Evolutionary conservation across 1,139 yeast genomes (phyloP).

Genomic region (Magnusiomyces fungicola): DNA sequence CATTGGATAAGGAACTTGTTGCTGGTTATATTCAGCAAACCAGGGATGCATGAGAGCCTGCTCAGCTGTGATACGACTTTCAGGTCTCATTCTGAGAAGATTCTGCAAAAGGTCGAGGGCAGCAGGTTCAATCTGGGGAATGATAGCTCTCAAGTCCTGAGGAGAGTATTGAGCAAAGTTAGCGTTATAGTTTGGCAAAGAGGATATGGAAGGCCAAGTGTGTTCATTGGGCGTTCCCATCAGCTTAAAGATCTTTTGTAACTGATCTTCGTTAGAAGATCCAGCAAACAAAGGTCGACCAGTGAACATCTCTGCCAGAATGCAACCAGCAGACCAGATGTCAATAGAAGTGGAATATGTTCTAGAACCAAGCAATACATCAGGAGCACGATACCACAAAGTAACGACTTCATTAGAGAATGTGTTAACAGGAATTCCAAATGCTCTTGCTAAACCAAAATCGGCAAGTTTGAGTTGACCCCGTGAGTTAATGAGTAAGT

Average conservation of each 20-base stretch:
- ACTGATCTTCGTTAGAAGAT: constrained; percentile 89
- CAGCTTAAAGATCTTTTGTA: constrained; percentile 75
- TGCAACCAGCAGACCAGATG: constrained; percentile 99
- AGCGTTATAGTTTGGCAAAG: constrained; percentile 75
- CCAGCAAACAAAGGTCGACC: constrained; percentile 98
- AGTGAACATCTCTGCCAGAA: constrained; percentile 94
- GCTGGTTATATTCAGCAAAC: constrained; percentile 64
- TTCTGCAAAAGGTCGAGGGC: constrained; percentile 74
- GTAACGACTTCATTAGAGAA: constrained; percentile 97
- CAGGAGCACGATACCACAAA: constrained; percentile 98
- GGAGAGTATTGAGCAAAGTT: constrained; percentile 75
- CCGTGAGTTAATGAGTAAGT: constrained; percentile 73
- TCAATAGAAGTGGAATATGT: constrained; percentile 95
- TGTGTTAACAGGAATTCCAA: constrained; percentile 96
- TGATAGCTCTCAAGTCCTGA: constrained; percentile 69
- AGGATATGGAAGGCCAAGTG: constrained; percentile 92
- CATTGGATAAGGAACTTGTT: constrained; percentile 11
- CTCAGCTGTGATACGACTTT: constrained; percentile 79
- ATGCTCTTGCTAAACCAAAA: constrained; percentile 95
- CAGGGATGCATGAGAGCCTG: constrained; percentile 93
- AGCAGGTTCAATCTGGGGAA: constrained; percentile 70
- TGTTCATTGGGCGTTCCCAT: constrained; percentile 97
- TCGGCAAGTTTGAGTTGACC: constrained; percentile 95
- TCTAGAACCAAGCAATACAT: constrained; percentile 88
- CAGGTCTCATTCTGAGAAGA: constrained; percentile 87